These are phyloP conservation scores for Retiboletus fuscus DNA, from an alignment of 1,284 basidiomycete genomes.

Conservation along the genomic window DNA sequence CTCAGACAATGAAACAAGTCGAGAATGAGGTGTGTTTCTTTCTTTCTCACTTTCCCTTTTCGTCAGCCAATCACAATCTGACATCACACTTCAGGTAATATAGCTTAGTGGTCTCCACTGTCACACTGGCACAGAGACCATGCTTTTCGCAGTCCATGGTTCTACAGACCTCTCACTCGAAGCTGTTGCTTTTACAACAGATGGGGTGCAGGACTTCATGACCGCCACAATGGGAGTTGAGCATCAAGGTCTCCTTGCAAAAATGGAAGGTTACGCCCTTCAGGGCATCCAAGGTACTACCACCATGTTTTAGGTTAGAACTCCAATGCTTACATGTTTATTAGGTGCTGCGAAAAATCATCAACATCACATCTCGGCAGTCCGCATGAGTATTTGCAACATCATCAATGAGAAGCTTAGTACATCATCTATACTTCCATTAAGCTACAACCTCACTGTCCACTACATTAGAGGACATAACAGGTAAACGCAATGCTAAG, in stretches of 20 bases:
- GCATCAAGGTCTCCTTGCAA: neutral
- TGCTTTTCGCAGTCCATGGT: neutral
- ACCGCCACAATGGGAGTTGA: neutral
- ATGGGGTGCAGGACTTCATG: neutral
- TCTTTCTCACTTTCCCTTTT: neutral
- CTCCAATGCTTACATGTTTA: neutral
- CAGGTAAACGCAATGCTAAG: neutral
- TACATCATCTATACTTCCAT: neutral
- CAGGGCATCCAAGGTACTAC: neutral
- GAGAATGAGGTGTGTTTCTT: neutral
- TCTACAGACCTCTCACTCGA: neutral
- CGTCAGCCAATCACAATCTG: neutral
- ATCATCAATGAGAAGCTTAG: constrained; percentile 2
- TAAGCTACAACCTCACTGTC: too few species aligned
- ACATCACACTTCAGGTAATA: neutral
- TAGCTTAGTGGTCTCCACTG: neutral
- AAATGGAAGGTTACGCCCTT: constrained; percentile 1
- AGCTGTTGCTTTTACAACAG: neutral
- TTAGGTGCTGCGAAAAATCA: neutral
- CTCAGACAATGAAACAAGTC: neutral
- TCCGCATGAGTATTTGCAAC: neutral
- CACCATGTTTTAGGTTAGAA: neutral
- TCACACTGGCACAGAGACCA: neutral
- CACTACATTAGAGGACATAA: neutral
- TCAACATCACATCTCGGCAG: neutral